Evolutionary conservation across 2,329 filamentous ascomycete species (phyloP).

Genomic region (Sporothrix dimorphospora): DNA sequence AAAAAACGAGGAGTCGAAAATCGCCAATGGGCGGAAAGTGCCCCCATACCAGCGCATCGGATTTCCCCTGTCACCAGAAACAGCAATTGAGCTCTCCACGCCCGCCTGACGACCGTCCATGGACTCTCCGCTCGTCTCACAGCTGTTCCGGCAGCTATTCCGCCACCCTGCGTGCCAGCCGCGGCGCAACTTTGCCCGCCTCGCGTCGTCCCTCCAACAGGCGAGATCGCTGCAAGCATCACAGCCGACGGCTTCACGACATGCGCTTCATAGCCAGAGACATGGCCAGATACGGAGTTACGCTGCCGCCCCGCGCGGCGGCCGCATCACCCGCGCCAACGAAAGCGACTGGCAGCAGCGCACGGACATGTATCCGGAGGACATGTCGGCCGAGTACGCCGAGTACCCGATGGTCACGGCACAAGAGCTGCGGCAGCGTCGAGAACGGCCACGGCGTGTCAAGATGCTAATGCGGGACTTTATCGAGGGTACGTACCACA

Average conservation of each 20-base stretch:
- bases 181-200: conserved; percentile 48
- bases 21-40: neutral
- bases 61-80: neutral
- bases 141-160: conserved; percentile 85
- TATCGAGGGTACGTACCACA: conserved; percentile 74
- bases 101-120: conserved; percentile 22
- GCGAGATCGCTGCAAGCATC: conserved; percentile 41
- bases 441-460: conserved; percentile 78
- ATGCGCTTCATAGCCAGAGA: neutral
- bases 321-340: conserved; percentile 42
- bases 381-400: conserved; percentile 79
- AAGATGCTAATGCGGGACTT: conserved; percentile 99
- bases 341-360: conserved; percentile 87
- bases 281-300: conserved; percentile 33
- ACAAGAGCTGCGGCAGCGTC: conserved; percentile 71
- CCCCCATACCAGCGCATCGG: neutral
- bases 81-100: neutral
- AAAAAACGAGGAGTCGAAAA: neutral
- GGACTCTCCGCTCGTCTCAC: conserved; percentile 44
- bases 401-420: conserved; percentile 84
- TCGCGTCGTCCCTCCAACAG: conserved; percentile 46
- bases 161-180: conserved; percentile 69
- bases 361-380: conserved; percentile 71
- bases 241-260: conserved; percentile 23
- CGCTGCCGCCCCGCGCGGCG: conserved; percentile 28